Conservation (phyloP, 106 monocot species). For the Ottelia alismoides region DNA sequence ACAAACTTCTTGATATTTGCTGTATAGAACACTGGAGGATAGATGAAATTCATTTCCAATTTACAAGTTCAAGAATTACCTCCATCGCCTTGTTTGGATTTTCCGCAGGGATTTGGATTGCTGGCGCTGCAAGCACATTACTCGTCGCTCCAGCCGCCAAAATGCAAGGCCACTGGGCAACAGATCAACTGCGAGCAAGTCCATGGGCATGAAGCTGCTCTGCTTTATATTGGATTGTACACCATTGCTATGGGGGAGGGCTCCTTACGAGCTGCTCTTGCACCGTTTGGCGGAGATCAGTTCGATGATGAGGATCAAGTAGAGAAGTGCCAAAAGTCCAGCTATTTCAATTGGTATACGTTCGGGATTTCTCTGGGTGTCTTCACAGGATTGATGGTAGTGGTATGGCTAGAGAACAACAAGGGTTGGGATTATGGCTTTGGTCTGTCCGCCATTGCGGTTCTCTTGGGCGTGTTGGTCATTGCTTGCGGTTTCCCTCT, state of each 20-base stretch:
- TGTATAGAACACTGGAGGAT: too few relatives aligned
- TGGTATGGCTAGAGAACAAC: constrained; percentile 63
- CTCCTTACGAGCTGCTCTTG: constrained; percentile 32
- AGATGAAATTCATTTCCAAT: too few relatives aligned
- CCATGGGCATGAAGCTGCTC: constrained; percentile 25
- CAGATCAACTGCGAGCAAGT: constrained; percentile 29
- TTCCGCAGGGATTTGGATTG: constrained; percentile 22
- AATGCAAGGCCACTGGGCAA: constrained; percentile 24
- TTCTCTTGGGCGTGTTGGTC: constrained; percentile 33
- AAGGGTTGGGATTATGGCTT: constrained; percentile 66
- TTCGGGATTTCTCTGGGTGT: constrained; percentile 52
- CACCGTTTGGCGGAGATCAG: constrained; percentile 72
- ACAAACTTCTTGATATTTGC: too few relatives aligned
- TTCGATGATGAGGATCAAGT: constrained; percentile 43
- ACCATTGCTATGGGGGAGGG: constrained; percentile 54
- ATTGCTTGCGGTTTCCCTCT: constrained; percentile 41
- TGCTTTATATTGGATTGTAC: constrained; percentile 41
- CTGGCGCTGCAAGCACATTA: constrained; percentile 74
- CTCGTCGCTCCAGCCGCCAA: constrained; percentile 43
- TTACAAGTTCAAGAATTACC: too few relatives aligned
- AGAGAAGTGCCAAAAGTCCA: constrained; percentile 34
- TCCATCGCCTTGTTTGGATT: too few relatives aligned
- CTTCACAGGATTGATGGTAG: constrained; percentile 26
- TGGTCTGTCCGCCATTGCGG: constrained; percentile 17
- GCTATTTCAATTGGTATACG: constrained; percentile 78